phyloP scores from a whole-genome alignment of 2,329 filamentous ascomycete species.

The Fusarium agapanthi region DNA sequence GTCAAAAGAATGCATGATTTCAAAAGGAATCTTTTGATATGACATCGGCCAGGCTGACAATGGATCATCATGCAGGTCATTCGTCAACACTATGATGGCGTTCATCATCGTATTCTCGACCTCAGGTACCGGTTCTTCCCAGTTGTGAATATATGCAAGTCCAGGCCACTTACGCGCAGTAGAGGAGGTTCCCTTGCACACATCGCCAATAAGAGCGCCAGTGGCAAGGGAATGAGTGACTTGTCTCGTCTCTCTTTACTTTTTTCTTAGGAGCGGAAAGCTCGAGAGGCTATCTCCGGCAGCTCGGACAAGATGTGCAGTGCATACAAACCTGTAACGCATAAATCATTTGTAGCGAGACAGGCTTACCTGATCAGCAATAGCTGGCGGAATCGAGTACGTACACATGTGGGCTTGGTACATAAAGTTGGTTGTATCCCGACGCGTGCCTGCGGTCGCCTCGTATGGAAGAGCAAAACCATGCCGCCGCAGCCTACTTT shows the following conservation, averaged over 20 bases:
- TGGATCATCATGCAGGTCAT: background rate
- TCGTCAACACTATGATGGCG: slow-evolving; percentile 12
- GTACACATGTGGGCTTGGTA: slow-evolving; percentile 21
- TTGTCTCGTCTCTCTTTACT: slow-evolving; percentile 18
- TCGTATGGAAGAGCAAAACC: slow-evolving; percentile 36
- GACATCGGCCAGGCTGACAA: background rate
- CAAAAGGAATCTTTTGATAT: background rate
- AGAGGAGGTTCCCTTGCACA: slow-evolving; percentile 14
- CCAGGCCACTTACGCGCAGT: slow-evolving; percentile 15
- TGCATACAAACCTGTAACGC: slow-evolving; percentile 1
- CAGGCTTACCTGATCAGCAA: slow-evolving; percentile 33
- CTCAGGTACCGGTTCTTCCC: slow-evolving; percentile 8
- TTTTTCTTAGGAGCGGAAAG: background rate
- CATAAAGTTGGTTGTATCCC: slow-evolving; percentile 28
- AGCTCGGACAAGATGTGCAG: slow-evolving; percentile 9
- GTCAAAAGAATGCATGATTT: background rate
- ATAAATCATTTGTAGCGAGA: background rate
- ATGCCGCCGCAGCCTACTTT: slow-evolving; percentile 38
- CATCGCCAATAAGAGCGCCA: slow-evolving; percentile 16
- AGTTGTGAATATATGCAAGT: background rate
- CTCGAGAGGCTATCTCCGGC: slow-evolving; percentile 21
- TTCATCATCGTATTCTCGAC: slow-evolving; percentile 16
- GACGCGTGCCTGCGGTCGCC: slow-evolving; percentile 26
- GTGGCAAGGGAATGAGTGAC: slow-evolving; percentile 3
- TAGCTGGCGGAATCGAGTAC: slow-evolving; percentile 32